These are phyloP conservation scores for Debaryomyces fabryi DNA, from an alignment of 1,139 yeast genomes.

Conservation along the genomic window DNA sequence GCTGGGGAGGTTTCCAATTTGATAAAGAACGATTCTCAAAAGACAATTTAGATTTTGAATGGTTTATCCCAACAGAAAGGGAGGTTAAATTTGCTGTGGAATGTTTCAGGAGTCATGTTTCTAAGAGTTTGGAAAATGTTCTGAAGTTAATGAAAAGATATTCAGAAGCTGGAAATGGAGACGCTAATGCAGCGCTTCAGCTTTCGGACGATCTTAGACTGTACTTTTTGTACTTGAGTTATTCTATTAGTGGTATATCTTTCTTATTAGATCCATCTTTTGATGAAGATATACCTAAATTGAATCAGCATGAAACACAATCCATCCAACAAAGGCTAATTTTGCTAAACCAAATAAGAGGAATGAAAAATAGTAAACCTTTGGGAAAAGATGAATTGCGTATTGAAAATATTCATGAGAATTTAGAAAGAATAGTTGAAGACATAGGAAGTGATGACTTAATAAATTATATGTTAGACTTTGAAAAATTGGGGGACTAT, in stretches of 20 bases:
- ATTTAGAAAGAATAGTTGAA: slow-evolving; percentile 42
- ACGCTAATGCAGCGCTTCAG: slow-evolving; percentile 24
- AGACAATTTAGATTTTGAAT: slow-evolving; percentile 57
- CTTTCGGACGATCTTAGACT: slow-evolving; percentile 55
- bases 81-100: slow-evolving; percentile 67
- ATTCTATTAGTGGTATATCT: slow-evolving; percentile 74
- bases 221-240: slow-evolving; percentile 59
- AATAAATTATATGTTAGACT: slow-evolving; percentile 20
- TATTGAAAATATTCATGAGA: slow-evolving; percentile 38
- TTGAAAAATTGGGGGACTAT: slow-evolving; percentile 18
- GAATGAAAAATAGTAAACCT: slow-evolving; percentile 18
- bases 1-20: slow-evolving; percentile 79
- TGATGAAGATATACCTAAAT: slow-evolving; percentile 48
- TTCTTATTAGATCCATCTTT: slow-evolving; percentile 71
- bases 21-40: slow-evolving; percentile 38
- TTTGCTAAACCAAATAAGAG: slow-evolving; percentile 38
- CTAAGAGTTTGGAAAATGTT: slow-evolving; percentile 45
- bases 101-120: slow-evolving; percentile 55
- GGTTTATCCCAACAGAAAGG: slow-evolving; percentile 70
- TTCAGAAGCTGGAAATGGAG: slow-evolving; percentile 21
- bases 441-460: slow-evolving; percentile 33
- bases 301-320: slow-evolving; percentile 34
- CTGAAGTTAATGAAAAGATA: slow-evolving; percentile 38
- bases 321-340: slow-evolving; percentile 39
- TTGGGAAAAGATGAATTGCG: slow-evolving; percentile 29